Percentiles rank a stretch among this genome's conserved stretches.
Conservation (phyloP, 2,329 filamentous ascomycete species). For the Fusarium piperis region DNA sequence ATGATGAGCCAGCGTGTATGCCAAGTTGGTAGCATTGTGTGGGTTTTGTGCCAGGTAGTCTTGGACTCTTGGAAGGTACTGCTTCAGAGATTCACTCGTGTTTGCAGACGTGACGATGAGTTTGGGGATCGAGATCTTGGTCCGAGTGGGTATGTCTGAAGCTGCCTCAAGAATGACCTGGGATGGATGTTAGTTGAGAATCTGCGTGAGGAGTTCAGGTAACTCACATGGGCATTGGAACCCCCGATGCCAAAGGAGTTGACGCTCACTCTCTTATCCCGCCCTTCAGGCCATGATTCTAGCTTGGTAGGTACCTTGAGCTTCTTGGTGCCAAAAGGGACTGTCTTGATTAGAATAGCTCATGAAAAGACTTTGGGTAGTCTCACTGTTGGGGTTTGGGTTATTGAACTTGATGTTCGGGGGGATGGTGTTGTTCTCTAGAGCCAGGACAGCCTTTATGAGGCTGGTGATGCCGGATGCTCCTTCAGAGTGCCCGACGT, state of each 20-base stretch:
- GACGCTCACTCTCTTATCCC: constrained; percentile 44
- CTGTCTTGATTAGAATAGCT: not conserved
- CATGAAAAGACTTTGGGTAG: not conserved
- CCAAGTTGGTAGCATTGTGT: not conserved
- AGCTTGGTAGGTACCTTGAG: constrained; percentile 40
- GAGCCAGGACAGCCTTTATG: constrained; percentile 34
- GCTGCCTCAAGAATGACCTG: not conserved
- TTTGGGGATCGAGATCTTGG: not conserved
- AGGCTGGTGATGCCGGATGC: not conserved
- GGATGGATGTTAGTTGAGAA: not conserved
- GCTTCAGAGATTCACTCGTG: not conserved
- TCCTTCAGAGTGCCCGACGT: not conserved
- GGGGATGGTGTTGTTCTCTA: constrained; percentile 46
- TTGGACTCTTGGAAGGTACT: not conserved
- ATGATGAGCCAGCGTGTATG: not conserved
- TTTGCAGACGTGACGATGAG: not conserved
- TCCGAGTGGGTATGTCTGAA: not conserved
- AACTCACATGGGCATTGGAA: constrained; percentile 47
- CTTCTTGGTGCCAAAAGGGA: constrained; percentile 38
- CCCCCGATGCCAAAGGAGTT: constrained; percentile 55
- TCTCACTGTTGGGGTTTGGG: constrained; percentile 39
- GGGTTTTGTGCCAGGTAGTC: not conserved
- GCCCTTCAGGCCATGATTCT: constrained; percentile 37
- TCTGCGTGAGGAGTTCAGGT: too few relatives aligned
- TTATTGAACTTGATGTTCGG: constrained; percentile 46